Base-by-base conservation (phyloP, 306 rosid genomes). In the Vicia villosa region DNA sequence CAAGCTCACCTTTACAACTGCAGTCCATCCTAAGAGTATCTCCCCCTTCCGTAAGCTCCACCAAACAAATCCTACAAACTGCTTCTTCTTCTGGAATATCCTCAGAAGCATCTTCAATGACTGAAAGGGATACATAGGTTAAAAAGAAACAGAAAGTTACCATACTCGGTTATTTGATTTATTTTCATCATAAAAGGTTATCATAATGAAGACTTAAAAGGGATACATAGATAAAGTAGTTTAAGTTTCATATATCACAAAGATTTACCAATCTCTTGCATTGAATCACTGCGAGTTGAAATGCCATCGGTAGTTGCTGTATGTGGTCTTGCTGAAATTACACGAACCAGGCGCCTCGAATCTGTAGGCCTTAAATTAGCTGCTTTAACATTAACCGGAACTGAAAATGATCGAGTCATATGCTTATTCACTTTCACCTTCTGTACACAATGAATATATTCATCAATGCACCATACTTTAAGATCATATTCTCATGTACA, bases 71-170 rank as follows among this genome's bases (percentile, higher is more conserved):
- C 82, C 98, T 80, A 74, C 98, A 92, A 72, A 92, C 95, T 6
- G 98, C 98, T 80, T 92, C 96, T 78, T 89, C 95, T 78, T 92
- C 98, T 4, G 98, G 96, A 77, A 92, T 92, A 81, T 92, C 96
- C 80, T 89, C 96, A 45, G 85, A 85, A 28, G 80, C 77, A 79
- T 85, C 86, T 78, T 80, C 95, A 74, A 76, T 76, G 66, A 70
- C 97, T 87, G 80, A n/a, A 67, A 79, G 51, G 65, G 50, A 71
- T 42, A 50, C 52, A 64, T 42, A 74, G n/a, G n/a, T n/a, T n/a
- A n/a, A n/a, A n/a, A n/a, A n/a, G n/a, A 34, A 24, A 37, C 30
- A 54, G 22, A 22, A 40, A 36, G 66, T 9, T 10, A 34, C 43
- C 24, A 16, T 10, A 58, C 65, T 15, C 4, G 10, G 24, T 60